These are phyloP conservation scores for Pichia sp. DNA, from an alignment of 1,139 yeast species.

Conservation along the genomic window DNA sequence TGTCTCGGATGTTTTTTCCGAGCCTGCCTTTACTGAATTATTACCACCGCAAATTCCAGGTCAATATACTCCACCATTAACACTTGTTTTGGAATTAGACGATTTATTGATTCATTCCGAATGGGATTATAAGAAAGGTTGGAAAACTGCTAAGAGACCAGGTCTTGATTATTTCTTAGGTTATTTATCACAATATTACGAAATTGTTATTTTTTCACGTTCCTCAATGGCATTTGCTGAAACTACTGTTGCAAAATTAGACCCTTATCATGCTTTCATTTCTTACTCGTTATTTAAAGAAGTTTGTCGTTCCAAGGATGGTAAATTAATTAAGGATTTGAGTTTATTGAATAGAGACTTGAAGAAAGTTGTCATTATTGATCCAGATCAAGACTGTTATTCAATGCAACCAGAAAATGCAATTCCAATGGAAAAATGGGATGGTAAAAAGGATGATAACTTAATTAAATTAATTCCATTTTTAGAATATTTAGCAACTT, in stretches of 20 bases:
- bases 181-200: conserved; percentile 90
- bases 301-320: conserved; percentile 85
- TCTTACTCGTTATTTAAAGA: conserved; percentile 87
- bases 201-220: conserved; percentile 82
- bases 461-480: conserved; percentile 81
- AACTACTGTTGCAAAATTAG: conserved; percentile 77
- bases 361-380: conserved; percentile 71
- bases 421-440: conserved; percentile 77
- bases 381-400: conserved; percentile 66
- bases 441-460: conserved; percentile 73
- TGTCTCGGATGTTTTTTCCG: conserved; percentile 78
- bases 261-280: conserved; percentile 85
- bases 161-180: conserved; percentile 96
- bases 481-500: conserved; percentile 91
- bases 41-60: conserved; percentile 90
- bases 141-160: conserved; percentile 99
- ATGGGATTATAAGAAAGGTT: conserved; percentile 89
- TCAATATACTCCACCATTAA: conserved; percentile 88
- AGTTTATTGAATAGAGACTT: conserved; percentile 86
- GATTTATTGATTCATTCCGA: conserved; percentile 86
- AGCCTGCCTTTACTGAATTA: conserved; percentile 88
- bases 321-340: conserved; percentile 80
- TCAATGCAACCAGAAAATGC: conserved; percentile 91
- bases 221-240: conserved; percentile 85
- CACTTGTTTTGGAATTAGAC: conserved; percentile 82